Percentiles rank a stretch among this genome's conserved stretches.
phyloP scores from a whole-genome alignment of 257 asterid species.

The Handroanthus guayacan region DNA sequence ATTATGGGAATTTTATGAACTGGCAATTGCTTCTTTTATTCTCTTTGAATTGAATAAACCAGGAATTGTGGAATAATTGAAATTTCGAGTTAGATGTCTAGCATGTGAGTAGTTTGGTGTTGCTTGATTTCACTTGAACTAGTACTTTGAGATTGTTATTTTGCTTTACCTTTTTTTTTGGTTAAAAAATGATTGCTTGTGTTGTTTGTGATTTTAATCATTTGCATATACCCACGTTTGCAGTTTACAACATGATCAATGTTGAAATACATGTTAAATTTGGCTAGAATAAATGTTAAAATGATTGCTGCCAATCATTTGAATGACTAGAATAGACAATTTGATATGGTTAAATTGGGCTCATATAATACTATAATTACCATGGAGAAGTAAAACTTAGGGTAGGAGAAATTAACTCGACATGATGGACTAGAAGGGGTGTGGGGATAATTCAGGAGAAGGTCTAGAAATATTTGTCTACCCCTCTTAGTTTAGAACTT shows the following conservation, averaged over 20 bases:
- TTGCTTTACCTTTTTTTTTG: background rate
- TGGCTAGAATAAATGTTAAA: no score
- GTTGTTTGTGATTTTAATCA: slow-evolving; percentile 1
- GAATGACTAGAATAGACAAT: background rate
- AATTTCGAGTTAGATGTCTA: background rate
- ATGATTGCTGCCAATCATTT: background rate
- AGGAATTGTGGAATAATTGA: slow-evolving; percentile 9
- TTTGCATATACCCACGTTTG: background rate
- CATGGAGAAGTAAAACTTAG: background rate
- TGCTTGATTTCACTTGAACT: background rate
- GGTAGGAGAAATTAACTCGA: background rate
- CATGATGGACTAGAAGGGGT: background rate
- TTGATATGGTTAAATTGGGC: background rate
- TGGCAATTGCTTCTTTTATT: slow-evolving; percentile 8
- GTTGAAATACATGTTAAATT: background rate
- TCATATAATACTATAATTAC: background rate
- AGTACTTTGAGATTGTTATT: background rate
- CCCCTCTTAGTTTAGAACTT: background rate
- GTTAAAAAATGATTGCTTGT: background rate
- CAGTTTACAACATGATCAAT: background rate
- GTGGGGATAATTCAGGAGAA: slow-evolving; percentile 1
- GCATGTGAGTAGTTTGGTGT: background rate
- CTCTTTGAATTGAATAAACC: background rate
- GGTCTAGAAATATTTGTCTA: slow-evolving; percentile 8
- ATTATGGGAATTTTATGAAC: background rate